phyloP scores from a whole-genome alignment of 2,329 filamentous ascomycete genomes.

The Alternaria gaisen region DNA sequence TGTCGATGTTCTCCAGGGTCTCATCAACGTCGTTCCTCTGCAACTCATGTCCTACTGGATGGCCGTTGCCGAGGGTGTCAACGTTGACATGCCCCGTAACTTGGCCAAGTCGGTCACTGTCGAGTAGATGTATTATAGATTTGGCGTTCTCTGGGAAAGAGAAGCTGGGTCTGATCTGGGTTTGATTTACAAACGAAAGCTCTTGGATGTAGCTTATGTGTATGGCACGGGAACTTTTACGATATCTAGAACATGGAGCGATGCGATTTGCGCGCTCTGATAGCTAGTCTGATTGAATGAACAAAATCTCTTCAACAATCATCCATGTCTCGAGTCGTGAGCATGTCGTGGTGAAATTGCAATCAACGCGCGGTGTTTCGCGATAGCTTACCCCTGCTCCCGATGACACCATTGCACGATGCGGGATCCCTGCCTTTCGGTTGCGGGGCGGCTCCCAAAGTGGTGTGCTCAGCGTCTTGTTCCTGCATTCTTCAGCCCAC shows the following conservation, averaged over 20 bases:
- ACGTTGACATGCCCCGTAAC: constrained; percentile 98
- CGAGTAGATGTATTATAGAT: constrained; percentile 70
- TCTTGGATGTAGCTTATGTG: constrained; percentile 31
- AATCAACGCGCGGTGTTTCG: constrained; percentile 4
- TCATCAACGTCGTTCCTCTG: constrained; percentile 96
- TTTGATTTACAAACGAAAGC: constrained; percentile 32
- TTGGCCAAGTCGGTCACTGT: constrained; percentile 99
- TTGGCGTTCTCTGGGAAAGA: constrained; percentile 23
- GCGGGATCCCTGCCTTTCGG: constrained; percentile 18
- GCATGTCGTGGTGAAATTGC: neutral
- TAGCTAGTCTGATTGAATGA: constrained; percentile 24
- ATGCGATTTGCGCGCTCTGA: constrained; percentile 22
- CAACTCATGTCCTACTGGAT: constrained; percentile 99
- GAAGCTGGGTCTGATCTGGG: constrained; percentile 38
- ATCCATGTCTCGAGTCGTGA: neutral
- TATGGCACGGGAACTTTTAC: constrained; percentile 20
- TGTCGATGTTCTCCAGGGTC: constrained; percentile 92
- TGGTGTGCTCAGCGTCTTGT: constrained; percentile 19
- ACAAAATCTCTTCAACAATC: constrained; percentile 20
- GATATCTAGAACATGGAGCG: constrained; percentile 28
- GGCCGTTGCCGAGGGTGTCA: constrained; percentile 92
- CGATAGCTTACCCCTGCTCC: constrained; percentile 10
- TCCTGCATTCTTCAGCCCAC: constrained; percentile 38
- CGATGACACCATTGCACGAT: constrained; percentile 25
- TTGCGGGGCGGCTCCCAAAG: constrained; percentile 27